Conservation (phyloP, 192 early-diverging fungal species). For the Backusella circina region DNA sequence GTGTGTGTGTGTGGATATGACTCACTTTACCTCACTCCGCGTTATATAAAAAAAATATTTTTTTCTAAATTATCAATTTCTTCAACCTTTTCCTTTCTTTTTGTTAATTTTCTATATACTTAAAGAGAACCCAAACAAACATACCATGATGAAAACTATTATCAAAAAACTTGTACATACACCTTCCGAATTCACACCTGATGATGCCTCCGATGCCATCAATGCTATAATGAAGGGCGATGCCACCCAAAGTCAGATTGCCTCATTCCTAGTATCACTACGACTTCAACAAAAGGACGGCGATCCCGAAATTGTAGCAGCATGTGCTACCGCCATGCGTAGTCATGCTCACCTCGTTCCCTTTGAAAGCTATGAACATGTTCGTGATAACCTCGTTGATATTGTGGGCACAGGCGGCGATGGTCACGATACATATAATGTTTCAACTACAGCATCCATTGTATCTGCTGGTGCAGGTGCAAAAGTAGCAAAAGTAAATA, state of each 20-base stretch:
- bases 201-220: constrained; percentile 56
- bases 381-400: constrained; percentile 63
- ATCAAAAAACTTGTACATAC: constrained; percentile 63
- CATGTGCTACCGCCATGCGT: constrained; percentile 72
- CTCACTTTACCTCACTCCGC: background rate
- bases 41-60: background rate
- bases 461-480: constrained; percentile 90
- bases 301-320: constrained; percentile 75
- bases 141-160: constrained; percentile 39
- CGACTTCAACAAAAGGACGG: constrained; percentile 67
- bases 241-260: constrained; percentile 81
- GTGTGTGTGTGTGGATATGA: background rate
- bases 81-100: background rate
- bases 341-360: constrained; percentile 58
- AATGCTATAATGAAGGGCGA: constrained; percentile 74
- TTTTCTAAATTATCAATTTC: background rate
- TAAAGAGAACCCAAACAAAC: background rate
- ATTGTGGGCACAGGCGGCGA: constrained; percentile 99
- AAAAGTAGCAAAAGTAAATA: constrained; percentile 81
- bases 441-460: constrained; percentile 87
- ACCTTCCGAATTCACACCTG: constrained; percentile 58
- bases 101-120: background rate
- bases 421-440: constrained; percentile 97
- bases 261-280: constrained; percentile 81
- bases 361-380: constrained; percentile 41